These are phyloP conservation scores for Theobroma cacao DNA, from an alignment of 345 rosid species.

Conservation along the genomic window DNA sequence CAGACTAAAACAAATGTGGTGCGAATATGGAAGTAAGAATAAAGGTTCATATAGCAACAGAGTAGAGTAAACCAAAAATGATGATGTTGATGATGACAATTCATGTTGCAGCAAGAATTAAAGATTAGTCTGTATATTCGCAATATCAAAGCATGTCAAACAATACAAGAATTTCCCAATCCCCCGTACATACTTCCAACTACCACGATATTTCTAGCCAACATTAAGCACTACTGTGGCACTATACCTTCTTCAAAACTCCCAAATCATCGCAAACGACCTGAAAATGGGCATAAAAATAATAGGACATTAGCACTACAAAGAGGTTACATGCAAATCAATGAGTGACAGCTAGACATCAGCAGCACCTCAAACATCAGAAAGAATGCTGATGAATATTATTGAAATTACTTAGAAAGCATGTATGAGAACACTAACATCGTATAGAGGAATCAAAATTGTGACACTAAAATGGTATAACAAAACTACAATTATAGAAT, in stretches of 20 bases:
- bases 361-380: neutral
- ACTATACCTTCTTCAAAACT: conserved; percentile 76
- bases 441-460: neutral
- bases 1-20: neutral
- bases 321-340: neutral
- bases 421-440: neutral
- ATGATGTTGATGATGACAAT: neutral
- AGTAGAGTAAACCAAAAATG: neutral
- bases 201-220: neutral
- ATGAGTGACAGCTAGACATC: neutral
- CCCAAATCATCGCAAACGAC: conserved; percentile 84
- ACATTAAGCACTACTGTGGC: conserved; percentile 1
- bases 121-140: neutral
- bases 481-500: neutral
- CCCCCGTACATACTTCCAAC: neutral
- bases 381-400: neutral
- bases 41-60: neutral
- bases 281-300: conserved; percentile 43
- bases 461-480: neutral
- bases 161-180: neutral
- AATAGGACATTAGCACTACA: conserved; percentile 15
- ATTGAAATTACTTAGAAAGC: neutral
- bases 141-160: neutral
- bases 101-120: neutral
- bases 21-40: neutral